Evolutionary conservation across 441 rosid genomes (phyloP), one percentile per base, ranked within the genome.

Genomic region (Erodium moschatum): DNA sequence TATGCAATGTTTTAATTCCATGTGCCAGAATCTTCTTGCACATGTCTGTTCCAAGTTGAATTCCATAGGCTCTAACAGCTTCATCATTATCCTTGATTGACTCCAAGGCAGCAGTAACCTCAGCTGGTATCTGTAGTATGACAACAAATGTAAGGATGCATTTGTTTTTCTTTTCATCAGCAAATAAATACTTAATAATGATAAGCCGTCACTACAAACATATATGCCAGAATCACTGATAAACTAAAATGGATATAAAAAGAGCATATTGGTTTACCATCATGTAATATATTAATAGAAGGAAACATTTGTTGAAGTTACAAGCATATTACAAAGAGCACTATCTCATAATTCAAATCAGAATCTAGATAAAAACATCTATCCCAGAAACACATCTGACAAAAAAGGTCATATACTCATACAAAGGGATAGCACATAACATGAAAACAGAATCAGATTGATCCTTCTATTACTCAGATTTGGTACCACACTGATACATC

Each of bases 41-140:
- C 91, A 87, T 93, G 79, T 93, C 97, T 27, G 98, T 84, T 76
- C 96, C 97, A 72, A 93, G 91, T 77, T 93, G 97, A 77, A 90
- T 74, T 62, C 98, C 98, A 75, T 76, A 93, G 42, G 93, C 82
- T 78, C 84, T 89, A 16, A 91, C 97, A 44, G 97, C 97, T 84
- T 93, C 97, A 18, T 93, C 98, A 66, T 91, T 93, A 74, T 93
- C 97, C 81, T 88, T 87, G 76, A 93, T 93, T 73, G 96, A 88
- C 76, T 89, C 92, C 80, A 94, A 81, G 70, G 98, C 97, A 77
- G 90, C 88, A 69, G 79, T 87, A 35, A 94, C 68, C 82, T 94
- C 98, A 54, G 78, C 85, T 31, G 97, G 98, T 70, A 93, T 86
- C 96, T 89, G 70, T 58, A 83, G 73, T 8, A 64, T 11, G 12